Percentiles rank a stretch among this genome's conserved stretches.
phyloP scores from a whole-genome alignment of 1,139 yeast genomes.

The Suhomyces ambrosiae region DNA sequence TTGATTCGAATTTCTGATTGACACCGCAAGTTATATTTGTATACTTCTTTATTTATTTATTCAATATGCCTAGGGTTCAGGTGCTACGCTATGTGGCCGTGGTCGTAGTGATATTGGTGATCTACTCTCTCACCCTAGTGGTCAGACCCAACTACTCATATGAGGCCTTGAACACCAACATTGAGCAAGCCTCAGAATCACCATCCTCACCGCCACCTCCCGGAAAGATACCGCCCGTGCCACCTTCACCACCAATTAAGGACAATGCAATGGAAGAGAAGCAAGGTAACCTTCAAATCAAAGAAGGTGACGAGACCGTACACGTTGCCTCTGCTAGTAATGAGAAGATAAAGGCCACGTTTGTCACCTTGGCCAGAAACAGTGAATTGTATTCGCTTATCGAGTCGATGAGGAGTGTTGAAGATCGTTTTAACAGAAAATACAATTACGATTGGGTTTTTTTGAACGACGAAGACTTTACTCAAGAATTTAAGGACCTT shows the following conservation, averaged over 20 bases:
- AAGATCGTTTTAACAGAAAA: slow-evolving; percentile 69
- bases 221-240: not conserved
- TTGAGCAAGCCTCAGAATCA: slow-evolving; percentile 12
- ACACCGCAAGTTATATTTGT: too few relatives aligned
- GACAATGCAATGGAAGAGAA: slow-evolving; percentile 20
- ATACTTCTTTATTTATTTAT: too few relatives aligned
- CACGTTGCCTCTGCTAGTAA: slow-evolving; percentile 5
- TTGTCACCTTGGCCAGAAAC: slow-evolving; percentile 64
- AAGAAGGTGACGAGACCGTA: slow-evolving; percentile 4
- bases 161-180: slow-evolving; percentile 27
- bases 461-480: slow-evolving; percentile 64
- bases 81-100: slow-evolving; percentile 21
- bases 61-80: slow-evolving; percentile 24
- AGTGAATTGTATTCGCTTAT: slow-evolving; percentile 65
- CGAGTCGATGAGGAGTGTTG: slow-evolving; percentile 65
- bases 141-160: slow-evolving; percentile 26
- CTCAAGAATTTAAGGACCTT: slow-evolving; percentile 55
- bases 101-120: slow-evolving; percentile 18
- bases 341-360: slow-evolving; percentile 54
- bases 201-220: slow-evolving; percentile 1
- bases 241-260: slow-evolving; percentile 19
- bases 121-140: slow-evolving; percentile 21
- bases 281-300: slow-evolving; percentile 12
- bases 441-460: slow-evolving; percentile 83
- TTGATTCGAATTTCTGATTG: too few relatives aligned